phyloP scores from a whole-genome alignment of 352 stramenopile species.

The Bremia lactucae region DNA sequence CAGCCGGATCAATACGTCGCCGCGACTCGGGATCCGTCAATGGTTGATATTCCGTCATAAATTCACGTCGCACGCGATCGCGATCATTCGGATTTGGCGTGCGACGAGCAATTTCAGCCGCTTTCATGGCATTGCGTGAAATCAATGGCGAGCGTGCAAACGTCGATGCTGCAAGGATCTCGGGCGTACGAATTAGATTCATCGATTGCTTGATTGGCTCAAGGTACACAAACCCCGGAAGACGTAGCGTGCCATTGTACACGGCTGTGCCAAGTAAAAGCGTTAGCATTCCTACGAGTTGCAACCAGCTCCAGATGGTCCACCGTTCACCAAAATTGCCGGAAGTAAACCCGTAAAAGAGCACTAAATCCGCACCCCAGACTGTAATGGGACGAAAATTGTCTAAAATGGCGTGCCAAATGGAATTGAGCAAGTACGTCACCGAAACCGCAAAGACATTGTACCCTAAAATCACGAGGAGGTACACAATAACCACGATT shows the following conservation, averaged over 20 bases:
- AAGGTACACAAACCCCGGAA: constrained; percentile 71
- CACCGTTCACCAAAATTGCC: constrained; percentile 89
- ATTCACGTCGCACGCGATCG: constrained; percentile 72
- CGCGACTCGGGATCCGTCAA: constrained; percentile 40
- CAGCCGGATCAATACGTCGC: constrained; percentile 60
- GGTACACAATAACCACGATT: constrained; percentile 74
- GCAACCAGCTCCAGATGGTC: constrained; percentile 91
- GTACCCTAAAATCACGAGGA: constrained; percentile 91
- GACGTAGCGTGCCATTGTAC: constrained; percentile 89
- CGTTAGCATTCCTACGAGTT: constrained; percentile 89
- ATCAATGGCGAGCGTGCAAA: constrained; percentile 70
- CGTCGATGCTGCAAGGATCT: constrained; percentile 29
- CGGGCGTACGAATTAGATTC: constrained; percentile 59
- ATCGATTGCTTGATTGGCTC: constrained; percentile 54
- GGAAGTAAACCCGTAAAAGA: constrained; percentile 92
- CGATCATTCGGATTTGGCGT: constrained; percentile 74
- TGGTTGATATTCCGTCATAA: constrained; percentile 83
- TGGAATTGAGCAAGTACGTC: constrained; percentile 92
- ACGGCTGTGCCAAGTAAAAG: constrained; percentile 92
- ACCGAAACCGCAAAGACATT: constrained; percentile 96
- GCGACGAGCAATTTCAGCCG: constrained; percentile 62
- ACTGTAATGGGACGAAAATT: constrained; percentile 96
- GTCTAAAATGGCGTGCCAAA: constrained; percentile 97
- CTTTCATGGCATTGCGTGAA: constrained; percentile 75
- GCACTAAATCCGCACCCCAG: constrained; percentile 90